Conservation (phyloP, 2,329 filamentous ascomycete genomes). For the Fusarium proliferatum region DNA sequence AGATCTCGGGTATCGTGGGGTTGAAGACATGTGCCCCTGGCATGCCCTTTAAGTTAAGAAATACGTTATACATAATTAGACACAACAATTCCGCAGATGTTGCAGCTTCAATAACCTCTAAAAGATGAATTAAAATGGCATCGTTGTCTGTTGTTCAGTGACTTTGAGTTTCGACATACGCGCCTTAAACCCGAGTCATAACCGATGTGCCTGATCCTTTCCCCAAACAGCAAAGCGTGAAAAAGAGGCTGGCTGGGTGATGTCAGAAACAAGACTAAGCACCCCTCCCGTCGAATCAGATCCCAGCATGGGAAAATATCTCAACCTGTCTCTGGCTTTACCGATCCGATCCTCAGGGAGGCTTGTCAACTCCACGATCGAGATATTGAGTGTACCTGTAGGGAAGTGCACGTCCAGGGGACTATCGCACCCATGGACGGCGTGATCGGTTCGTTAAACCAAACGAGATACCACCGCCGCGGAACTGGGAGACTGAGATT, state of each 20-base stretch:
- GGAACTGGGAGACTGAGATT: too few species aligned
- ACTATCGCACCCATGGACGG: slow-evolving; percentile 2
- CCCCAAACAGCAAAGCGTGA: background rate
- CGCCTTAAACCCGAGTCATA: slow-evolving; percentile 1
- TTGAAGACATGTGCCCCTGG: background rate
- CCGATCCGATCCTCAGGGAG: slow-evolving; percentile 10
- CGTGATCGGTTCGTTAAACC: background rate
- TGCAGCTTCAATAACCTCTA: fast-evolving
- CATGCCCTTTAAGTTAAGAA: too few species aligned
- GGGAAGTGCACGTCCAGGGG: background rate
- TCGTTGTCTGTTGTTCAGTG: background rate
- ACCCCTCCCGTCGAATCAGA: background rate
- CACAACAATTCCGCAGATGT: fast-evolving
- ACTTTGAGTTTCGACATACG: fast-evolving
- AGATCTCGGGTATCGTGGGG: background rate
- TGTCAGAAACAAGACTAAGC: background rate
- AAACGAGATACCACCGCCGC: background rate
- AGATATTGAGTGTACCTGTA: background rate
- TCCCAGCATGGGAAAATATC: background rate
- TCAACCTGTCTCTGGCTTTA: slow-evolving; percentile 2
- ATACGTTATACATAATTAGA: fast-evolving
- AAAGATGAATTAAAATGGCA: background rate
- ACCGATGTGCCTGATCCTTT: background rate
- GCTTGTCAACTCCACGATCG: slow-evolving; percentile 29
- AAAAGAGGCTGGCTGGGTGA: background rate